These are phyloP conservation scores for Saccharomycopsis selenospora DNA, from an alignment of 805 yeast species.

Conservation along the genomic window DNA sequence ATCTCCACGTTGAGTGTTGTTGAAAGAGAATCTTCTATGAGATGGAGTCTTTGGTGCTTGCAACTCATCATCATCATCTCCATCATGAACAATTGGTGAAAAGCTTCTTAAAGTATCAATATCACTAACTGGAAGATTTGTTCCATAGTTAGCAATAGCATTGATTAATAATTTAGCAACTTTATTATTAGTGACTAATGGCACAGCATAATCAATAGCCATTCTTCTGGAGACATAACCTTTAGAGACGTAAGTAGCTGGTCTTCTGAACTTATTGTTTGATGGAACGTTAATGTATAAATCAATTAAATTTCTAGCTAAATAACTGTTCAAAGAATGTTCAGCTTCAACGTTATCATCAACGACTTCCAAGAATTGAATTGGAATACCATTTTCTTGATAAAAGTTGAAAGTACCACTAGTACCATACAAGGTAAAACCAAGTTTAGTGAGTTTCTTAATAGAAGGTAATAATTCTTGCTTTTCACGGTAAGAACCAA, in stretches of 20 bases:
- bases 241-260: constrained; percentile 94
- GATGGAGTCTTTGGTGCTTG: constrained; percentile 21
- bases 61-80: constrained; percentile 15
- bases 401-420: constrained; percentile 99
- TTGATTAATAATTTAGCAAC: constrained; percentile 93
- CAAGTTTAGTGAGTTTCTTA: constrained; percentile 69
- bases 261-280: constrained; percentile 94
- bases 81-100: constrained; percentile 7
- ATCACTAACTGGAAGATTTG: constrained; percentile 21
- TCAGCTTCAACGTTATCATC: constrained; percentile 70
- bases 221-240: constrained; percentile 98
- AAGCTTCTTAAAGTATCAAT: constrained; percentile 20
- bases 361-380: constrained; percentile 83
- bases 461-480: constrained; percentile 87
- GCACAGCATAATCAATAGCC: constrained; percentile 99
- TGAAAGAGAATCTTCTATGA: constrained; percentile 17
- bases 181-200: constrained; percentile 94
- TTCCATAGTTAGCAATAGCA: constrained; percentile 67
- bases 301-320: constrained; percentile 94
- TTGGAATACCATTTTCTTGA: constrained; percentile 90
- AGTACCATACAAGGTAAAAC: constrained; percentile 90
- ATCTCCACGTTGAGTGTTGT: constrained; percentile 2
- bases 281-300: constrained; percentile 95
- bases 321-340: constrained; percentile 91
- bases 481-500: constrained; percentile 97